These are phyloP conservation scores for Lyophyllum semitale DNA, from an alignment of 768 basidiomycete species.

Conservation along the genomic window DNA sequence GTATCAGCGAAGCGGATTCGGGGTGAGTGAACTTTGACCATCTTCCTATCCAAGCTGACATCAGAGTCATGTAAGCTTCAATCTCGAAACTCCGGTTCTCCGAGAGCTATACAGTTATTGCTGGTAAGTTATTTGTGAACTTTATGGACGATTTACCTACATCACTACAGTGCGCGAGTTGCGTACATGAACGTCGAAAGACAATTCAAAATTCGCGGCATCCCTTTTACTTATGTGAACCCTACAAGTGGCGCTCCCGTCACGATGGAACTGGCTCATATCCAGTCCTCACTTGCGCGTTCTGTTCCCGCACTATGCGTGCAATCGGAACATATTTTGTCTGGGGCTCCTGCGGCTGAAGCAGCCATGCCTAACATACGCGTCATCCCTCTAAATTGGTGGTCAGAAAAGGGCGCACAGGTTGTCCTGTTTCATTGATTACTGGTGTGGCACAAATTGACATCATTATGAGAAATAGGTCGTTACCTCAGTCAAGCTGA, in stretches of 20 bases:
- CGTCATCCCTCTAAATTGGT: slow-evolving; percentile 89
- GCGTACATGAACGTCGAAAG: slow-evolving; percentile 88
- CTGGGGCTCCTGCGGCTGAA: slow-evolving; percentile 83
- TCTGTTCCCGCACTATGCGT: slow-evolving; percentile 86
- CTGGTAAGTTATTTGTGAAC: slow-evolving; percentile 51
- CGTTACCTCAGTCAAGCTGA: slow-evolving; percentile 87
- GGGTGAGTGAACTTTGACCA: slow-evolving; percentile 18
- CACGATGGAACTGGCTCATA: slow-evolving; percentile 49
- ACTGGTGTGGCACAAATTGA: slow-evolving; percentile 1
- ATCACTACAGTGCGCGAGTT: slow-evolving; percentile 69
- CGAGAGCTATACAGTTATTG: slow-evolving; percentile 86
- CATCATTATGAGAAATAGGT: slow-evolving; percentile 46
- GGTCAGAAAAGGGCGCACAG: slow-evolving; percentile 78
- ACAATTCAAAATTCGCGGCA: slow-evolving; percentile 81
- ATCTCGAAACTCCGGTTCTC: slow-evolving; percentile 71
- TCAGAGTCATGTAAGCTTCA: slow-evolving; percentile 48
- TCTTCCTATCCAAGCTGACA: neutral
- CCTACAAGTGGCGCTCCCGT: slow-evolving; percentile 45
- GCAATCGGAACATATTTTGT: slow-evolving; percentile 77
- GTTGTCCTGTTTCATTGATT: slow-evolving; percentile 22
- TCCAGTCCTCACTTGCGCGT: slow-evolving; percentile 73
- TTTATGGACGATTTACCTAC: neutral
- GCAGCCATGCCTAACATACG: slow-evolving; percentile 93
- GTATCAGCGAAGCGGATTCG: slow-evolving; percentile 3
- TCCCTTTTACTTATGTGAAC: slow-evolving; percentile 76